Base-by-base conservation (phyloP, 768 basidiomycete genomes). In the Boletales sp. region DNA sequence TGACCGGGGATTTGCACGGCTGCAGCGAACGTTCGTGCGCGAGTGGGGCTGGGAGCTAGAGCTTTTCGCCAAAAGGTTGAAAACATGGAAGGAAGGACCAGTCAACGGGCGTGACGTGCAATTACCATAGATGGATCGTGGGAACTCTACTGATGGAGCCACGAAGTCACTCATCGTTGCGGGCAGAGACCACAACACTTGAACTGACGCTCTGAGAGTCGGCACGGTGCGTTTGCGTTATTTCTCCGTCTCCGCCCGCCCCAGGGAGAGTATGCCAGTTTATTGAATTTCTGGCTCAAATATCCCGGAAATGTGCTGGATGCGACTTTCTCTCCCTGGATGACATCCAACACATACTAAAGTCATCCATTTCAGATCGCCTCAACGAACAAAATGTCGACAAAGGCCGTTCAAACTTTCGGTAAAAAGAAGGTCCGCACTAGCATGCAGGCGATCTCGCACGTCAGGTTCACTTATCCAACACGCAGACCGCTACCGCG, bases 371-470 rank as follows among this genome's bases (percentile, higher is more conserved):
- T 40, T 12, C 52, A 69, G 66, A 61, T 50, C 48, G 48, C 55
- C 49, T 41, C 44, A 41, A 54, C 45, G 53, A 51, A 59, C 65
- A 82, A 75, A 73, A 90, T 90, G 87, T 79, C 86, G 67, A 66
- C 77, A 58, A 90, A 91, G 77, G 92, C 94, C 77, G 95, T 98
- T 61, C 95, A 97, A 72, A 95, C 92, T 57, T 98, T 98, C 76
- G 95, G 95, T 74, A 98, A 98, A 91, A 98, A 98, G 87, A 97
- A 97, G 89, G 92, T 82, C 70, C 57, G 82, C 58, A 30, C 11
- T 18, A 2, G 15, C 45, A 38, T 40, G 33, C 31, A 40, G 8
- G n/a, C 37, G 19, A 21, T 39, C 15, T 18, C 13, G 31, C 31
- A 18, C 18, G 38, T 28, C 10, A 49, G 40, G 31, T 36, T 39